Base-by-base conservation (phyloP, 352 stramenopile species). In the Peronospora tabacina region DNA sequence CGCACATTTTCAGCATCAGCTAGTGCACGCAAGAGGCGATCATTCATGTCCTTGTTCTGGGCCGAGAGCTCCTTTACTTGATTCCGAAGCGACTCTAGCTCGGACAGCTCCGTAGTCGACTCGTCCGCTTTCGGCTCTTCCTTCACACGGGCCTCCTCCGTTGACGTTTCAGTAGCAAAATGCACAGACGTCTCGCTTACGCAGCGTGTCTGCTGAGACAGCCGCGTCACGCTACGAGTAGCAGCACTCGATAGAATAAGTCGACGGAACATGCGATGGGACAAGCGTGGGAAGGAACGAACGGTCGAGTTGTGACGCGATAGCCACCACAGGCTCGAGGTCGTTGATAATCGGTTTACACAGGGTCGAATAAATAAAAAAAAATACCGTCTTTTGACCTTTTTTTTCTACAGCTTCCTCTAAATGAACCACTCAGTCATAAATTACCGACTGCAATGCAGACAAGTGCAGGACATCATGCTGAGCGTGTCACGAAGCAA, bases 1-100 rank as follows among this genome's bases (percentile, higher is more conserved):
- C 95, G 90, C 55, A 97, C 95, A 69, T 99, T 99, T 72, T 99
- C 96, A 55, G 96, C 94, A 70, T 99, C 96, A 1, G 96, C 96
- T 40, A 98, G 77, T 49, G 87, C 85, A 47, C 94, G 87, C 52
- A 98, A 49, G 19, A 92, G 54, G 26, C 79, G 69, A 69, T 95
- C 85, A 61, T 90, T 95, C 44, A 90, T 58, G 19, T 95, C 81
- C 30, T 75, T 75, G 61, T 82, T 89, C 59, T 78, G 73, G 50
- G 54, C 39, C 63, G 78, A 75, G 39, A 90, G 71, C 48, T 87
- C 72, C 13, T 89, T 72, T 9, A 90, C 53, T 55, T 90, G 62
- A 52, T 88, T 75, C 54, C 68, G 49, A 19, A 90, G 61, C 50
- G 59, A 45, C 30, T 86, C 76, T 3, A 68, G 42, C 32, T 78